phyloP scores from a whole-genome alignment of 768 basidiomycete genomes.

The Pholiota microspora region DNA sequence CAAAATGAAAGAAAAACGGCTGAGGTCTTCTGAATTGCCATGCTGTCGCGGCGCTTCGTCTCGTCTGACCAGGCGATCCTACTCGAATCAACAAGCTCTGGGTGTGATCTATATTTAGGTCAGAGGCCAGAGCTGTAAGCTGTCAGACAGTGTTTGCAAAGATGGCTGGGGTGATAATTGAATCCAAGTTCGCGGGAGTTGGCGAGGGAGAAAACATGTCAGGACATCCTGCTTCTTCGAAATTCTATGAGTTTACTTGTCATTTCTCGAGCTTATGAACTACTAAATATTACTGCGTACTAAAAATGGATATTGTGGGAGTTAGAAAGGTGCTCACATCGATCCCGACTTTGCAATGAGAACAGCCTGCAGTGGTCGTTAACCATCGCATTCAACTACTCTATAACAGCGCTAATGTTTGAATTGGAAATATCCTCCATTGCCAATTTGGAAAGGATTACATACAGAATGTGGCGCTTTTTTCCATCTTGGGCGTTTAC shows the following conservation, averaged over 20 bases:
- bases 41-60: neutral
- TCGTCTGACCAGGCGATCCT: neutral
- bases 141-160: neutral
- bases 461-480: constrained; percentile 14
- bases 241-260: neutral
- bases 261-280: neutral
- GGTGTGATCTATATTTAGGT: constrained; percentile 2
- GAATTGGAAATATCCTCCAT: too few species aligned
- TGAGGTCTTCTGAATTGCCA: neutral
- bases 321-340: neutral
- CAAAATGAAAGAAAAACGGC: neutral
- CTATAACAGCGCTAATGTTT: too few species aligned
- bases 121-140: neutral
- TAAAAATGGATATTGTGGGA: neutral
- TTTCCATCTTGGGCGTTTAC: constrained; percentile 12
- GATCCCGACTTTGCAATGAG: neutral
- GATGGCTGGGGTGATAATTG: neutral
- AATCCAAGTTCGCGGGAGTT: neutral
- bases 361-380: too few species aligned
- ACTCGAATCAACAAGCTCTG: neutral
- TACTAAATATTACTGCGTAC: neutral
- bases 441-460: neutral
- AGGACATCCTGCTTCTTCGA: neutral
- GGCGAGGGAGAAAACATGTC: neutral
- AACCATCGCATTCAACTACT: too few species aligned